A percentile compares a stretch with the other conserved stretches of the same genome.
phyloP scores from a whole-genome alignment of 805 yeast species.

The Pichia sporocuriosa region DNA sequence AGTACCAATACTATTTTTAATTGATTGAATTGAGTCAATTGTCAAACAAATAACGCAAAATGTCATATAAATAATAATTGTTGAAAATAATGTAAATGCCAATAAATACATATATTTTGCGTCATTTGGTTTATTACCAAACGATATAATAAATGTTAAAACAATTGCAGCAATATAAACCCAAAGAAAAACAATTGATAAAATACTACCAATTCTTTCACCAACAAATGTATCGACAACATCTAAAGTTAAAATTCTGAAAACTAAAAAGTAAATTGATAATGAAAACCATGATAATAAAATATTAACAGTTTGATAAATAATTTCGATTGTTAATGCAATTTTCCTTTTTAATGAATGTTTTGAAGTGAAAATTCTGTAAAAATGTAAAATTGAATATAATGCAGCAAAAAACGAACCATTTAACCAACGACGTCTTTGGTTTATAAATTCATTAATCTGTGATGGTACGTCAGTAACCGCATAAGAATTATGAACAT shows the following conservation, averaged over 20 bases:
- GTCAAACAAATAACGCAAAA: conserved; percentile 69
- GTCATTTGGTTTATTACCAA: conserved; percentile 92
- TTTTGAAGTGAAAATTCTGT: conserved; percentile 65
- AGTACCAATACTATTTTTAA: conserved; percentile 34
- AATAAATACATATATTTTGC: conserved; percentile 66
- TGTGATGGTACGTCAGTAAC: conserved; percentile 93
- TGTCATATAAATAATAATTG: conserved; percentile 78
- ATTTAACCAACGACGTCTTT: conserved; percentile 93
- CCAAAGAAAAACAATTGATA: conserved; percentile 82
- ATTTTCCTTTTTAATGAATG: conserved; percentile 67
- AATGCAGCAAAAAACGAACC: conserved; percentile 95
- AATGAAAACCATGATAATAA: conserved; percentile 85
- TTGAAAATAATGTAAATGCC: conserved; percentile 69
- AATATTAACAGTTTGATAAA: conserved; percentile 68
- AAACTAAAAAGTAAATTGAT: conserved; percentile 82
- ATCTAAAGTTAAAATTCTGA: conserved; percentile 75
- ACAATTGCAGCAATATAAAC: conserved; percentile 68
- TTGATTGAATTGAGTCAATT: conserved; percentile 47
- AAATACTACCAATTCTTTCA: conserved; percentile 58
- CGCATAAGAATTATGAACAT: conserved; percentile 82
- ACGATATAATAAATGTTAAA: conserved; percentile 78
- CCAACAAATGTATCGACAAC: conserved; percentile 45
- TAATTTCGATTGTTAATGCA: conserved; percentile 64
- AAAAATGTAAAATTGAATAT: conserved; percentile 73
- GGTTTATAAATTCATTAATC: conserved; percentile 81